A percentile compares a stretch with the other conserved stretches of the same genome.
Conservation (phyloP, 768 basidiomycete species). For the Tricholoma sp. region DNA sequence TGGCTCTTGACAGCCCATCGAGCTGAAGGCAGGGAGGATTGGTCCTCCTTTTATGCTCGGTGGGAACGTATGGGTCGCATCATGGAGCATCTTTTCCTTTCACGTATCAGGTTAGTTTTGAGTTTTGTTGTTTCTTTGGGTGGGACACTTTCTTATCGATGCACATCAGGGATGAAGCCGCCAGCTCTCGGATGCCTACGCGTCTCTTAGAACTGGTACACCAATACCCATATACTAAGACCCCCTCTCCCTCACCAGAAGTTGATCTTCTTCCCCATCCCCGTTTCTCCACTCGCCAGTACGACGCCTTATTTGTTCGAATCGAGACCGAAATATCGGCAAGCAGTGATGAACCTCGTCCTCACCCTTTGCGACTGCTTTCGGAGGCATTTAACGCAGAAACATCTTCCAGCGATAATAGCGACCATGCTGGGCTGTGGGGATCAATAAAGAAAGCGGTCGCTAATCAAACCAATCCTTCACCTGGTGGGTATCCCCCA, state of each 20-base stretch:
- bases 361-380: slow-evolving; percentile 56
- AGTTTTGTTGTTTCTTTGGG: slow-evolving; percentile 10
- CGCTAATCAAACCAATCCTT: slow-evolving; percentile 25
- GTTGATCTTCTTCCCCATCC: slow-evolving; percentile 53
- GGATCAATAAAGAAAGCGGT: slow-evolving; percentile 43
- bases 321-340: slow-evolving; percentile 50
- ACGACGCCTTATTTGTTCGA: slow-evolving; percentile 63
- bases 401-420: slow-evolving; percentile 21
- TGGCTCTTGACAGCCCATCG: slow-evolving; percentile 59
- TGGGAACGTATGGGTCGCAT: slow-evolving; percentile 74
- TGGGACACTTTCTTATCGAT: slow-evolving; percentile 2
- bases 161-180: slow-evolving; percentile 50
- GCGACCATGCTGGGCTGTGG: slow-evolving; percentile 45
- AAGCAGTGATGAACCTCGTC: slow-evolving; percentile 30
- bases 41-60: slow-evolving; percentile 59
- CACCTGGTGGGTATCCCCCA: slow-evolving; percentile 33
- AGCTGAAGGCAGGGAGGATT: slow-evolving; percentile 48
- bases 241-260: slow-evolving; percentile 23
- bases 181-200: slow-evolving; percentile 52
- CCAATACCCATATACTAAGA: slow-evolving; percentile 57
- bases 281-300: slow-evolving; percentile 59
- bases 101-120: slow-evolving; percentile 55
- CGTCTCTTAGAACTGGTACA: slow-evolving; percentile 68
- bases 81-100: slow-evolving; percentile 72
- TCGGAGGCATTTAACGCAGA: slow-evolving; percentile 53